Evolutionary conservation across 495 filamentous ascomycete genomes (phyloP), one percentile per base, ranked within the genome.

Genomic region (Cercophora sp.): DNA sequence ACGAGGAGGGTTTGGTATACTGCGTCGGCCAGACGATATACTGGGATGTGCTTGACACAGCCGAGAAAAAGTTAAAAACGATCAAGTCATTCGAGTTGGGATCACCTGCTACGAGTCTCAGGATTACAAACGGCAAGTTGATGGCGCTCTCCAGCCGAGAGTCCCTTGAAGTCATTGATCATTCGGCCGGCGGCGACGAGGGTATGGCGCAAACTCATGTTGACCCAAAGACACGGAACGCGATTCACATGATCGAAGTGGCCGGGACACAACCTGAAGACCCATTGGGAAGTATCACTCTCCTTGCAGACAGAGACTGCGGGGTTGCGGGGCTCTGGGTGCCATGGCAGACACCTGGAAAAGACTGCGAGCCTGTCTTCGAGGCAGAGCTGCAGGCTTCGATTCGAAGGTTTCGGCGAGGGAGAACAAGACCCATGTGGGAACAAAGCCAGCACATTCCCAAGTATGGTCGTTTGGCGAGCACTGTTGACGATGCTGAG

Each of bases 261-360:
- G 60, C 65, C 4, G 61, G 60, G 16, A 20, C 59, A 6, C 44
- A 52, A 9, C 53, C 47, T 11, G 40, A 64, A 3, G 47, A 62
- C 3, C 22, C 52, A 3, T 24, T 39, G 23, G 60, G 58, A 16
- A 54, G 64, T 29, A 53, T 82, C 32, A 59, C 68, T 15, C 57
- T 80, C 16, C 29, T 79, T 20, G 70, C 75, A 0, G 78, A 82
- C 31, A 69, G 68, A 20, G 66, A 70, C 27, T 70, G 76, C 36
- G 68, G 68, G 2, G 51, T 83, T 13, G 69, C 69, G 6, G 82
- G 79, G 0, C 55, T 84, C 13, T 83, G 77, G 78, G 59, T 73
- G 4, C 68, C 75, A 2, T 56, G 65, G 34, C 50, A 61, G 37
- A 59, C 66, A 20, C 57, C 65, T n/a, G 68, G 68, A 9, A 68